Evolutionary conservation across 768 basidiomycete species (phyloP).

Genomic region (Boletellus ananiceps): DNA sequence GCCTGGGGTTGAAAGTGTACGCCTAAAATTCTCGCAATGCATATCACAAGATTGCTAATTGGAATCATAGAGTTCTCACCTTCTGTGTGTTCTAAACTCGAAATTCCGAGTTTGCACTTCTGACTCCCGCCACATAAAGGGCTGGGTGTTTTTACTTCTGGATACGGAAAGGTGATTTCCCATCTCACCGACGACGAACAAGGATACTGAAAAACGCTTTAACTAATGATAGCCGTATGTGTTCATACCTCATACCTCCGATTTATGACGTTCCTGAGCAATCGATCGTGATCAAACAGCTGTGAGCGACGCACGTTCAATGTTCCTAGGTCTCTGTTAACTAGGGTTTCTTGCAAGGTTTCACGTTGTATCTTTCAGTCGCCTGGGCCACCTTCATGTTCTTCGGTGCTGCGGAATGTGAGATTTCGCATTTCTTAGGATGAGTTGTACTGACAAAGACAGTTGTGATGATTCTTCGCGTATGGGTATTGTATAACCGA

Average conservation of each 20-base stretch:
- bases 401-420: not conserved
- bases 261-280: not conserved
- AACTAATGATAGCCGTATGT: not conserved
- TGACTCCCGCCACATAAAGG: not conserved
- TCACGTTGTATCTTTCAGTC: not conserved
- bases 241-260: too few relatives aligned
- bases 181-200: not conserved
- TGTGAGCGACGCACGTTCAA: not conserved
- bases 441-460: not conserved
- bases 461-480: slow-evolving; percentile 1
- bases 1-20: not conserved
- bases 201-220: not conserved
- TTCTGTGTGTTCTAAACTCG: not conserved
- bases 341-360: not conserved
- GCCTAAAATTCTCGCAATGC: not conserved
- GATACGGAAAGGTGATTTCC: not conserved
- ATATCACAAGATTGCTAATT: not conserved
- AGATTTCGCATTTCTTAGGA: not conserved
- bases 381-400: not conserved
- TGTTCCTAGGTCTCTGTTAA: not conserved
- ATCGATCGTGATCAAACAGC: not conserved
- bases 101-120: not conserved
- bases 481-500: not conserved
- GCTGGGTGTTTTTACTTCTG: not conserved
- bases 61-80: not conserved